phyloP scores from a whole-genome alignment of 495 filamentous ascomycete genomes.

The Tuber borchii region DNA sequence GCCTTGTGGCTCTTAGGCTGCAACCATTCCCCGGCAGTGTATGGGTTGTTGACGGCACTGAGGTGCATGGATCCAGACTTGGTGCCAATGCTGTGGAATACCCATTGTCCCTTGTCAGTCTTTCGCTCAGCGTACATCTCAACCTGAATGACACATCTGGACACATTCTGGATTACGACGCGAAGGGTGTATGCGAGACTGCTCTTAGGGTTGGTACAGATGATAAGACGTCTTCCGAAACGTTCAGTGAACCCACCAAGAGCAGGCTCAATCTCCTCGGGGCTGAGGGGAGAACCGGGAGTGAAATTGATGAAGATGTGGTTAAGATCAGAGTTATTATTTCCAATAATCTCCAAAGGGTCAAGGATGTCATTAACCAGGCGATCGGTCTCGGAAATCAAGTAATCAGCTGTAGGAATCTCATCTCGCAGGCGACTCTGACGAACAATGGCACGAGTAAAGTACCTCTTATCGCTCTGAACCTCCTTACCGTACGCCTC shows the following conservation, averaged over 20 bases:
- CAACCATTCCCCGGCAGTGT: constrained; percentile 95
- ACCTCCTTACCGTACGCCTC: constrained; percentile 89
- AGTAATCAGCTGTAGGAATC: constrained; percentile 93
- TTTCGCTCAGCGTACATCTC: constrained; percentile 97
- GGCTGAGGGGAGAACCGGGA: constrained; percentile 83
- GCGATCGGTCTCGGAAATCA: constrained; percentile 93
- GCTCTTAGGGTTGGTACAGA: constrained; percentile 83
- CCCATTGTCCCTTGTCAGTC: constrained; percentile 92
- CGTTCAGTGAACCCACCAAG: constrained; percentile 92
- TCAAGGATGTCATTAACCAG: constrained; percentile 97
- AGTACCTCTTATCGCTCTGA: constrained; percentile 95
- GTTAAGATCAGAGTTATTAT: constrained; percentile 98
- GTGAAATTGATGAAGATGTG: constrained; percentile 99
- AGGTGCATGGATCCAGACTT: constrained; percentile 96
- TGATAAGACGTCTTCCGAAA: constrained; percentile 88
- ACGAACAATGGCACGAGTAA: constrained; percentile 87
- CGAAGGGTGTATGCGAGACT: constrained; percentile 86
- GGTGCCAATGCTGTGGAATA: constrained; percentile 95
- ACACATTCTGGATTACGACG: constrained; percentile 96
- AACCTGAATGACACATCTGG: constrained; percentile 96
- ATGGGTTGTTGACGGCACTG: constrained; percentile 80
- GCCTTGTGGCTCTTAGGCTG: constrained; percentile 99
- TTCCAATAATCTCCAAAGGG: constrained; percentile 94
- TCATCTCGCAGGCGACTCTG: constrained; percentile 90
- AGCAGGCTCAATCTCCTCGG: constrained; percentile 85